Evolutionary conservation across 169 alveolate genomes (phyloP).

Genomic region (Plasmodium vivax): DNA sequence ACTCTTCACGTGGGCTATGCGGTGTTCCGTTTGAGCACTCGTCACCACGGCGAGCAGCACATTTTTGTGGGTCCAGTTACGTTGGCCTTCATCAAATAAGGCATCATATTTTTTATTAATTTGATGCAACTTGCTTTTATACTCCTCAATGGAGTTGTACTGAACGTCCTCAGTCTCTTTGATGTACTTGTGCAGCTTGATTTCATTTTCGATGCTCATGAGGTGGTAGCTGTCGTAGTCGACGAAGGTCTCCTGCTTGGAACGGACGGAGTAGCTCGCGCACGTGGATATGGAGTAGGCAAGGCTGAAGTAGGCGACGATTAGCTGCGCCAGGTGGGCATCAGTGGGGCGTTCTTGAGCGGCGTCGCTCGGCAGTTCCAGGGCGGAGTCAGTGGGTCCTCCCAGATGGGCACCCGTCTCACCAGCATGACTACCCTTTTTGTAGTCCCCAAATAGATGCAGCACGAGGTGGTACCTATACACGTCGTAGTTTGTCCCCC

Average conservation of each 20-base stretch:
- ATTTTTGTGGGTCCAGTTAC: constrained; percentile 28
- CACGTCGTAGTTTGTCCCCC: constrained; percentile 5
- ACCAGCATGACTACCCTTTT: background rate
- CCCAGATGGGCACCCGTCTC: background rate
- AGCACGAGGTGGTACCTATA: constrained; percentile 20
- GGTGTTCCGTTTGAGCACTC: constrained; percentile 34
- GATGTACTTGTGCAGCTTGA: constrained; percentile 29
- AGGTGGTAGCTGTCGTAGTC: constrained; percentile 36
- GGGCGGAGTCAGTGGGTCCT: no score
- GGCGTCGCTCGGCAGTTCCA: no score
- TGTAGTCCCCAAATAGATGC: constrained; percentile 9
- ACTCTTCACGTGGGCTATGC: constrained; percentile 35
- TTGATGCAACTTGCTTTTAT: constrained; percentile 20
- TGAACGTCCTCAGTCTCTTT: constrained; percentile 32
- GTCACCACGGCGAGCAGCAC: constrained; percentile 29
- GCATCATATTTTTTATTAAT: constrained; percentile 50
- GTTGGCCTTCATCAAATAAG: constrained; percentile 20
- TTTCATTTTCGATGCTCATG: constrained; percentile 42
- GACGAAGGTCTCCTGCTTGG: background rate
- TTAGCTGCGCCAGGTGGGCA: background rate
- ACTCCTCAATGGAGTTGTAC: constrained; percentile 35
- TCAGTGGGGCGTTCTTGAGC: background rate
- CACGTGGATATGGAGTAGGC: constrained; percentile 44
- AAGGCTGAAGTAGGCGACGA: constrained; percentile 16
- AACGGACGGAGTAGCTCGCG: constrained; percentile 28